Evolutionary conservation across 169 alveolate species (phyloP).

Genomic region (Plasmodium adleri): DNA sequence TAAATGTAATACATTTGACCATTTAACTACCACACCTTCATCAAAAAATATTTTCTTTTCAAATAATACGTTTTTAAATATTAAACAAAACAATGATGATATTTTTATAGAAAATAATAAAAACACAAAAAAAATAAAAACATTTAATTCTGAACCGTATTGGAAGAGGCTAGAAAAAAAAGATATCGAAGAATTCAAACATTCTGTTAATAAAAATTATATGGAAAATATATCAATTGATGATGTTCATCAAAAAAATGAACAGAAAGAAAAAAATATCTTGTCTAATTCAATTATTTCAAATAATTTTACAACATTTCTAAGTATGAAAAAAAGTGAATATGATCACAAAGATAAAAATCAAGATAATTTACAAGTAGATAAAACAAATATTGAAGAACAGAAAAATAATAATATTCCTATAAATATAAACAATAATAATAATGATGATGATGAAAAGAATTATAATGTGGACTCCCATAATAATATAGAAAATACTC

Average conservation of each 20-base stretch:
- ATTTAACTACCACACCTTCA: no score
- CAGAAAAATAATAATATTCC: neutral
- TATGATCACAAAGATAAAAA: slow-evolving; percentile 1
- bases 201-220: slow-evolving; percentile 25
- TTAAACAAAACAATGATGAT: neutral
- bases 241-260: slow-evolving; percentile 35
- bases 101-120: neutral
- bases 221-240: slow-evolving; percentile 50
- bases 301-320: slow-evolving; percentile 14
- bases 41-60: no score
- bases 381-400: neutral
- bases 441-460: neutral
- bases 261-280: slow-evolving; percentile 13
- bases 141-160: no score
- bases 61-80: neutral
- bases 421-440: neutral
- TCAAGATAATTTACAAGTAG: neutral
- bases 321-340: slow-evolving; percentile 10
- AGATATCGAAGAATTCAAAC: slow-evolving; percentile 43
- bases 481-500: no score
- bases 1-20: no score
- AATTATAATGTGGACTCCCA: no score
- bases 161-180: slow-evolving; percentile 34
- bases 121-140: neutral
- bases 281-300: slow-evolving; percentile 43